Conservation (phyloP, 148 eudicot species). For the Pouteria glomerata region DNA sequence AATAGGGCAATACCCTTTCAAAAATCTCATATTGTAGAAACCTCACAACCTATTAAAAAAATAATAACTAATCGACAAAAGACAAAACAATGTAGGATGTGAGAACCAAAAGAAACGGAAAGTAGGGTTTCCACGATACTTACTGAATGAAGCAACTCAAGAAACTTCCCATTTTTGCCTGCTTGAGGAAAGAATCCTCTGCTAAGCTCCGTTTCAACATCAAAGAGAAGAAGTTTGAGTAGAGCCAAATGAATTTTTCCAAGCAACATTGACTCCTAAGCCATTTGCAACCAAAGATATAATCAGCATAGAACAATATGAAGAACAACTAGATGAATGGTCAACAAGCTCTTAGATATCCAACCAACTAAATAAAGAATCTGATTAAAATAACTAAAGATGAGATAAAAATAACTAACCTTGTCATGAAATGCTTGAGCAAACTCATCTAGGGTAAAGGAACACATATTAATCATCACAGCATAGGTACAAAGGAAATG, state of each 20-base stretch:
- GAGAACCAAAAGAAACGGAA: no score
- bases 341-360: constrained; percentile 5
- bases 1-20: no score
- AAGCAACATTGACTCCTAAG: constrained; percentile 74
- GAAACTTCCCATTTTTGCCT: constrained; percentile 65
- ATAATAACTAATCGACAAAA: no score
- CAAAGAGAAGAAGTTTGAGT: constrained; percentile 61
- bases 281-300: constrained; percentile 8
- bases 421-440: constrained; percentile 72
- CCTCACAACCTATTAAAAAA: no score
- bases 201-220: constrained; percentile 57
- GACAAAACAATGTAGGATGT: no score
- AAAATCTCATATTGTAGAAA: no score
- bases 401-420: constrained; percentile 34
- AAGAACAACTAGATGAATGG: not conserved
- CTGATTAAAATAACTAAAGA: not conserved
- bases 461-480: constrained; percentile 38
- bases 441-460: constrained; percentile 87
- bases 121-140: constrained; percentile 28
- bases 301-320: constrained; percentile 5
- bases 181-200: constrained; percentile 37
- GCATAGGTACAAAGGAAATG: constrained; percentile 84
- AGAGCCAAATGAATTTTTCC: constrained; percentile 75
- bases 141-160: constrained; percentile 62
- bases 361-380: not conserved